phyloP scores from a whole-genome alignment of 2,329 filamentous ascomycete genomes.

The Xylariaceae sp. region DNA sequence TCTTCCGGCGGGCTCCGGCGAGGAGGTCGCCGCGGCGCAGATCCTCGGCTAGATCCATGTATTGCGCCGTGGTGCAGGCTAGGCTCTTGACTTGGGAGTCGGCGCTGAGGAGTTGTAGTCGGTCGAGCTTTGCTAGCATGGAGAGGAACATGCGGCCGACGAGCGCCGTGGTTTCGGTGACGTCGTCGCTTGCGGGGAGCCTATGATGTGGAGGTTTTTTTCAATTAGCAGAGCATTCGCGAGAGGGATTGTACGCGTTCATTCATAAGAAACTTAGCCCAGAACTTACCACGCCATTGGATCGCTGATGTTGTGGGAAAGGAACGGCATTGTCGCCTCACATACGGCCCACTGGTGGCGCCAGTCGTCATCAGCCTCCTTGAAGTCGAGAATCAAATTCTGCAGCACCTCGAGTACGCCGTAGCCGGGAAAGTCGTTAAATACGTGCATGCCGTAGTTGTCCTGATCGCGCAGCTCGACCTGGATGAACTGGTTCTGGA shows the following conservation, averaged over 20 bases:
- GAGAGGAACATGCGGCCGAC: conserved; percentile 36
- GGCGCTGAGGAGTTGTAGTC: conserved; percentile 28
- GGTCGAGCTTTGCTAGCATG: conserved; percentile 37
- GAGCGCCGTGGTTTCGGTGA: conserved; percentile 18
- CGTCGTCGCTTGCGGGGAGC: conserved; percentile 27
- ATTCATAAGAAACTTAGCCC: neutral
- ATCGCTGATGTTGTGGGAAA: conserved; percentile 16
- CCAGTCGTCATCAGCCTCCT: conserved; percentile 30
- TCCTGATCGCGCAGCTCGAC: conserved; percentile 33
- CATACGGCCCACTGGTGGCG: conserved; percentile 39
- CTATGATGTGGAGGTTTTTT: no score
- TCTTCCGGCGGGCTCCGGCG: conserved; percentile 14
- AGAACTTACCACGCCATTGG: conserved; percentile 19
- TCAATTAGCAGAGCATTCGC: neutral
- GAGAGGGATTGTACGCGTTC: no score
- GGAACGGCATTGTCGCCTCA: conserved; percentile 33
- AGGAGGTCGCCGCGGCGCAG: conserved; percentile 19
- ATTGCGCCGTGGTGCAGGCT: conserved; percentile 36
- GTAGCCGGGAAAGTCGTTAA: conserved; percentile 39
- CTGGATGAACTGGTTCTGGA: conserved; percentile 19
- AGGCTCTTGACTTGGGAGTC: conserved; percentile 36
- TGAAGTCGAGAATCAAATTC: conserved; percentile 39
- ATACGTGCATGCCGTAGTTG: conserved; percentile 39
- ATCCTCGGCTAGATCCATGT: conserved; percentile 21
- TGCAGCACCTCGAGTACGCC: conserved; percentile 40